Base-by-base conservation (phyloP, 176 grass and related monocot genomes). In the Aegilops bicornis region DNA sequence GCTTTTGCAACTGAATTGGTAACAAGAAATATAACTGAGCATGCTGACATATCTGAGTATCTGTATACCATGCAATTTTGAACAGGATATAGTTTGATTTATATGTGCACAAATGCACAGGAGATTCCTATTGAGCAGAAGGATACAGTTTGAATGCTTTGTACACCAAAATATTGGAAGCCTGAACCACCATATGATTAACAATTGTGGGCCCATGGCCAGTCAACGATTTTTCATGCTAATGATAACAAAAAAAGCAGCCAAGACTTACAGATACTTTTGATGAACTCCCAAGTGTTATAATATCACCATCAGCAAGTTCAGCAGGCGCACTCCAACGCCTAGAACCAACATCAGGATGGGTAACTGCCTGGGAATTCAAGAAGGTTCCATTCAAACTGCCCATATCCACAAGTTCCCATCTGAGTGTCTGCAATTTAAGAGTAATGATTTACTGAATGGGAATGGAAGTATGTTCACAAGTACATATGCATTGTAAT, bases 321-420 rank as follows among this genome's bases (percentile, higher is more conserved):
- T 88, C 69, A 75, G 45, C 40, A 59, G 93, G 88, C 54, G 78
- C 48, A 78, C 91, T 87, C 84, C 77, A 76, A 52, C 77, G 61
- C 69, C 93, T 95, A 62, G 93, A 93, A 31, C 86, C 89, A 86
- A 69, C 80, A 85, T 91, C 84, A 58, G 86, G 84, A 71, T 95
- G 86, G 71, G 89, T 42, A 77, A 95, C 86, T 69, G 75, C 40
- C 52, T 54, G 40, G 69, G 88, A 89, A 77, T 95, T 95, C 81
- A 95, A 83, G 56, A 82, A 92, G 22, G 93, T 95, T 76, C 91
- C 93, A 58, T 95, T 95, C 80, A 92, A 90, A 83, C 91, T 92
- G 66, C 93, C 91, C 86, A 92, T 82, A 79, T 95, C 93, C 33
- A 88, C 82, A 77, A 95, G 80, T 65, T 92, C 93, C 93, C 93